These are phyloP conservation scores for Phytophthora parvispora DNA, from an alignment of 352 stramenopile species.

Conservation along the genomic window DNA sequence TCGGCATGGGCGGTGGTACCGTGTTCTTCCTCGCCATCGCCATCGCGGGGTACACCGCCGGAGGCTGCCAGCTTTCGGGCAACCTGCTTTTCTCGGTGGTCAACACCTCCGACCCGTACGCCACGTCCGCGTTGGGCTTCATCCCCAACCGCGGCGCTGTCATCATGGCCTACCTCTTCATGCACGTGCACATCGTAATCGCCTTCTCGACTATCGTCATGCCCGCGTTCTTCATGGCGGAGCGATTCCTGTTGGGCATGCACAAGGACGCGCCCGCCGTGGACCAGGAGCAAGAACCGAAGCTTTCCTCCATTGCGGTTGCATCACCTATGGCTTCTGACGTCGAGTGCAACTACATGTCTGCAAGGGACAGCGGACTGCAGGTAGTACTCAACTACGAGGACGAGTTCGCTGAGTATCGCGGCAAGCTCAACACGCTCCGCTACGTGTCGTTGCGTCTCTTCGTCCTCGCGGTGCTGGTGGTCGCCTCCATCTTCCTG, in stretches of 20 bases:
- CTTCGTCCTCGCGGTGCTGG: slow-evolving; percentile 42
- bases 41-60: slow-evolving; percentile 43
- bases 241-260: slow-evolving; percentile 53
- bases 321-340: slow-evolving; percentile 14
- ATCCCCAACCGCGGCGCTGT: slow-evolving; percentile 35
- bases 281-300: slow-evolving; percentile 27
- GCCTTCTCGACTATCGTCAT: slow-evolving; percentile 56
- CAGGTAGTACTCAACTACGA: slow-evolving; percentile 23
- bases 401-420: slow-evolving; percentile 44
- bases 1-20: slow-evolving; percentile 45
- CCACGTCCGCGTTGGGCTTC: slow-evolving; percentile 35
- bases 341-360: slow-evolving; percentile 24
- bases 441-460: slow-evolving; percentile 44
- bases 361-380: not conserved
- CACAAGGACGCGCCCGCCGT: slow-evolving; percentile 28
- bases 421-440: slow-evolving; percentile 34
- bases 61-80: slow-evolving; percentile 53
- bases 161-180: slow-evolving; percentile 50
- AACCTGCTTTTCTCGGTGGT: slow-evolving; percentile 47
- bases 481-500: slow-evolving; percentile 47
- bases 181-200: slow-evolving; percentile 60
- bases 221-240: slow-evolving; percentile 52
- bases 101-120: slow-evolving; percentile 34
- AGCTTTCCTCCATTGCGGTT: slow-evolving; percentile 18
- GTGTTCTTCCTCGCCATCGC: slow-evolving; percentile 53